Percentiles rank a stretch among this genome's conserved stretches.
phyloP scores from a whole-genome alignment of 2,329 filamentous ascomycete genomes.

The Verruconis gallopava region DNA sequence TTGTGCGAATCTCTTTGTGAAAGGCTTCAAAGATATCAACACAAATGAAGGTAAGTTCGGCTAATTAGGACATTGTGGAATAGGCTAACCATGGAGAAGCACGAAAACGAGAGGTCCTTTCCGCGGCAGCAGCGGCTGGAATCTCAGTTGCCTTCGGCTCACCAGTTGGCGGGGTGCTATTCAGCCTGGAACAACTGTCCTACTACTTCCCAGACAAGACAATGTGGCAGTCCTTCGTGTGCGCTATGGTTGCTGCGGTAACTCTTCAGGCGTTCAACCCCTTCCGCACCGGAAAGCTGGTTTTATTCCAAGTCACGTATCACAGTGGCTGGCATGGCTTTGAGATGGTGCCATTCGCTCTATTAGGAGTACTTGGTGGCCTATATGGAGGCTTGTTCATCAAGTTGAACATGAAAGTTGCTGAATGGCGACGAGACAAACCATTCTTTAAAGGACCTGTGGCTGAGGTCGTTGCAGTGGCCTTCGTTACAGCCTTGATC shows the following conservation, averaged over 20 bases:
- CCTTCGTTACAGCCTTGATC: constrained; percentile 71
- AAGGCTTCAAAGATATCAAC: constrained; percentile 68
- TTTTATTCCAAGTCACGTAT: constrained; percentile 91
- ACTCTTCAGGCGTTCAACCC: constrained; percentile 87
- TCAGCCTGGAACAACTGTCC: constrained; percentile 90
- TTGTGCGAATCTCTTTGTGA: constrained; percentile 88
- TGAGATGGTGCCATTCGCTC: constrained; percentile 74
- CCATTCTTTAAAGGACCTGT: constrained; percentile 59
- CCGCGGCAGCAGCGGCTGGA: constrained; percentile 79
- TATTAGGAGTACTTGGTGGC: constrained; percentile 83
- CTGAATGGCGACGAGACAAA: constrained; percentile 61
- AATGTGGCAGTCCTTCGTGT: constrained; percentile 99
- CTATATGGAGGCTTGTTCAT: constrained; percentile 92
- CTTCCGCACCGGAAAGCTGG: constrained; percentile 88
- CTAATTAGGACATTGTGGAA: background rate
- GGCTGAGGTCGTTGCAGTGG: constrained; percentile 65
- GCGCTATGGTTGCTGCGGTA: constrained; percentile 96
- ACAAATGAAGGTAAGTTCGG: constrained; percentile 61
- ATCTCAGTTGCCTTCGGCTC: constrained; percentile 92
- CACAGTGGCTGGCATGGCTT: constrained; percentile 88
- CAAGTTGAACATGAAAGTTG: constrained; percentile 79
- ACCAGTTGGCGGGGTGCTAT: constrained; percentile 85
- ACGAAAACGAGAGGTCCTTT: constrained; percentile 83
- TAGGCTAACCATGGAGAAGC: constrained; percentile 35
- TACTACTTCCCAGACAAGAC: constrained; percentile 99